Conservation (phyloP, 2,329 filamentous ascomycete species). For the Macrophomina tecta region DNA sequence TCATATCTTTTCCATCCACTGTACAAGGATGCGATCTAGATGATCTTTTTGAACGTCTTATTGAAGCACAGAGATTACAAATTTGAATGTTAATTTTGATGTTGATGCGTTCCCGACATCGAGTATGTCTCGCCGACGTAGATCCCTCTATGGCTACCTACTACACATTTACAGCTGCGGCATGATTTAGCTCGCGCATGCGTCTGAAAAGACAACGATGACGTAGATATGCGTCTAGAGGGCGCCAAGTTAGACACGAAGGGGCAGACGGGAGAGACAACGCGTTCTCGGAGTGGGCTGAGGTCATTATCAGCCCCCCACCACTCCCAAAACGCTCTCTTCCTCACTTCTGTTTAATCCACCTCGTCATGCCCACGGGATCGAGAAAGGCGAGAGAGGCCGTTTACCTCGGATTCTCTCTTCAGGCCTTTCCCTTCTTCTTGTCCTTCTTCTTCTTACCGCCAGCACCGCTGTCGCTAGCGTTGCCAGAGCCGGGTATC, state of each 20-base stretch:
- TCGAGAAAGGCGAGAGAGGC: no score
- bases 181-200: background rate
- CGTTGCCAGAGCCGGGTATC: slow-evolving; percentile 36
- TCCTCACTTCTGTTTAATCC: no score
- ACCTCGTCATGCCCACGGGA: no score
- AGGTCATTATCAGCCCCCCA: no score
- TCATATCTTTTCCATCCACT: no score
- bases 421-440: slow-evolving; percentile 38
- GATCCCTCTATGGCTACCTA: background rate
- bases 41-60: no score
- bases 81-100: background rate
- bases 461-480: slow-evolving; percentile 34
- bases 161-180: background rate
- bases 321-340: no score
- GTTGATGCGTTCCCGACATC: slow-evolving; percentile 25
- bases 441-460: slow-evolving; percentile 47
- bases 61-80: background rate
- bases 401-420: background rate
- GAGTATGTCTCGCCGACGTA: slow-evolving; percentile 18
- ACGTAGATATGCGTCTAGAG: background rate
- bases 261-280: no score
- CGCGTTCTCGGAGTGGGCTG: no score
- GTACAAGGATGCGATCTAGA: no score
- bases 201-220: background rate
- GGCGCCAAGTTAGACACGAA: no score